These are phyloP conservation scores for Alternaria conjuncta DNA, from an alignment of 2,329 filamentous ascomycete genomes.

Conservation along the genomic window DNA sequence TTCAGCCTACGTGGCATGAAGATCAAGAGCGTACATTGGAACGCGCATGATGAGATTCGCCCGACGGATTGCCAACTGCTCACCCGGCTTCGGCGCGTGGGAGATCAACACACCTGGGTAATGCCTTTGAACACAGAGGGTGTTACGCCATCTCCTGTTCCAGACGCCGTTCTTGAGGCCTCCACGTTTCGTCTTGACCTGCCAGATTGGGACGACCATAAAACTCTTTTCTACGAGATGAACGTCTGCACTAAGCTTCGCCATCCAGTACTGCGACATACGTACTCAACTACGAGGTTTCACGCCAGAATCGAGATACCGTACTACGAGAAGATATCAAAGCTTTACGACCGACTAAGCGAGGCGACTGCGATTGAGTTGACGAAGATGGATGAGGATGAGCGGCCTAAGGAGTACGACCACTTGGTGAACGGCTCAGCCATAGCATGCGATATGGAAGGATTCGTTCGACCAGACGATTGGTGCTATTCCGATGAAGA, in stretches of 20 bases:
- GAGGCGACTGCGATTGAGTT: not conserved
- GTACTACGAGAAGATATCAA: not conserved
- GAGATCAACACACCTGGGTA: constrained; percentile 9
- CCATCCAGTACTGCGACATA: not conserved
- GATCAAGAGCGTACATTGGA: not conserved
- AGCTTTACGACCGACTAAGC: not conserved
- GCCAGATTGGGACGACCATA: not conserved
- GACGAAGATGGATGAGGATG: not conserved
- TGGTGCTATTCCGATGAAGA: not conserved
- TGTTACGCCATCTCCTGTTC: not conserved
- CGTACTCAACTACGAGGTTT: not conserved
- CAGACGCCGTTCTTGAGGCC: not conserved
- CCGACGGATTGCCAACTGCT: not conserved
- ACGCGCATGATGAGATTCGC: not conserved
- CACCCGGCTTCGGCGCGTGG: constrained; percentile 5
- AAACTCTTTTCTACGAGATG: not conserved
- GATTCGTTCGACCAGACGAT: not conserved
- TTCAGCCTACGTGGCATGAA: not conserved
- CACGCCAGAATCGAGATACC: not conserved
- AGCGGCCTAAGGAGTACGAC: not conserved
- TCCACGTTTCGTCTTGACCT: not conserved
- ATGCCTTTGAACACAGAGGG: not conserved
- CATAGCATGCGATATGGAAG: not conserved
- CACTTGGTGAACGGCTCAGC: not conserved
- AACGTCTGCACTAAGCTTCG: not conserved